A percentile compares a stretch with the other conserved stretches of the same genome.
Evolutionary conservation across 2,329 filamentous ascomycete species (phyloP).

Genomic region (Fusarium musae): DNA sequence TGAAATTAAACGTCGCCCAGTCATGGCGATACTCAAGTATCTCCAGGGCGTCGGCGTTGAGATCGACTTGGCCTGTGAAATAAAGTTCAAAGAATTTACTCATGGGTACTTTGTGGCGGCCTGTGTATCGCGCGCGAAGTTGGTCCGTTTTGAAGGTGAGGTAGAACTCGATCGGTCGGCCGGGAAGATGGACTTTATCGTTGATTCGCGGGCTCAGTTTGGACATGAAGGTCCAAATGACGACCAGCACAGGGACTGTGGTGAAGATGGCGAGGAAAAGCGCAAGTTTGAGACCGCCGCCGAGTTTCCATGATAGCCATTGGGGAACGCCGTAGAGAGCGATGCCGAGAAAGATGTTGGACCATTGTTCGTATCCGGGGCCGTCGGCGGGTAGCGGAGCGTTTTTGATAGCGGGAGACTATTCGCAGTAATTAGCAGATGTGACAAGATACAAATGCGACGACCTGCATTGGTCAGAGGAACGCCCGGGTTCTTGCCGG

Average conservation of each 20-base stretch:
- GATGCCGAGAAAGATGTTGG: slow-evolving; percentile 76
- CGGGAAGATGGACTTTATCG: slow-evolving; percentile 86
- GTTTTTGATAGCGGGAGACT: slow-evolving; percentile 93
- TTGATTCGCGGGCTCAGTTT: slow-evolving; percentile 85
- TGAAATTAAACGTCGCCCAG: slow-evolving; percentile 93
- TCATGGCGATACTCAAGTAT: slow-evolving; percentile 91
- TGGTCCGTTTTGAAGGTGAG: slow-evolving; percentile 74
- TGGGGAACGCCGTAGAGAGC: slow-evolving; percentile 76
- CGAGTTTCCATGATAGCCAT: slow-evolving; percentile 83
- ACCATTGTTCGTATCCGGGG: slow-evolving; percentile 83
- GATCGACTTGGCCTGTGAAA: slow-evolving; percentile 88
- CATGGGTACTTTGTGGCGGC: slow-evolving; percentile 81
- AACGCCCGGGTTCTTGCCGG: slow-evolving; percentile 33
- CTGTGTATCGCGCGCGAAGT: slow-evolving; percentile 72
- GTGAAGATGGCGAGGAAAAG: slow-evolving; percentile 86
- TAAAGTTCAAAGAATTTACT: slow-evolving; percentile 96
- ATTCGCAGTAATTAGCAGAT: slow-evolving; percentile 2
- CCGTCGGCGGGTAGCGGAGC: slow-evolving; percentile 88
- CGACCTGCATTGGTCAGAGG: slow-evolving; percentile 24
- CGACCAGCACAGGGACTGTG: slow-evolving; percentile 78
- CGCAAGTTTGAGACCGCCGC: slow-evolving; percentile 83
- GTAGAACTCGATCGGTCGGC: slow-evolving; percentile 88
- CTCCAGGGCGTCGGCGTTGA: slow-evolving; percentile 90
- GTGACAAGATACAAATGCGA: neutral
- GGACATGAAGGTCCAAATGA: slow-evolving; percentile 83